Evolutionary conservation across 1,284 basidiomycete species (phyloP).

Genomic region (Tylopilus sp.): DNA sequence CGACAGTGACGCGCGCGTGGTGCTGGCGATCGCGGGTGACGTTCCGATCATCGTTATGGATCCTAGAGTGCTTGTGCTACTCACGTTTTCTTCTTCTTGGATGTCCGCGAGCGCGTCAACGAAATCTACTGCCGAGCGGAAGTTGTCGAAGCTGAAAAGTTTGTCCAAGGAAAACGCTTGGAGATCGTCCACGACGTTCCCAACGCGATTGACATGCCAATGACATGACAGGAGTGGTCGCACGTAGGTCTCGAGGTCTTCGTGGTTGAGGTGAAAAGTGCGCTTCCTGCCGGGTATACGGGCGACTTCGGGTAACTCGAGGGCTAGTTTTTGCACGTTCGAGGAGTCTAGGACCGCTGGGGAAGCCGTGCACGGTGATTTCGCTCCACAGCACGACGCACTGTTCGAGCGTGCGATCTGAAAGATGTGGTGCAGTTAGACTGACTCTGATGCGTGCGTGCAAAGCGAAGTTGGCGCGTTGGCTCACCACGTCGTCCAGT

Average conservation of each 20-base stretch:
- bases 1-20: slow-evolving; percentile 28
- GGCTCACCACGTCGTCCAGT: slow-evolving; percentile 25
- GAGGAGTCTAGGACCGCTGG: slow-evolving; percentile 14
- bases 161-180: slow-evolving; percentile 25
- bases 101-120: slow-evolving; percentile 27
- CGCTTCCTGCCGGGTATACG: slow-evolving; percentile 27
- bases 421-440: neutral
- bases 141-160: slow-evolving; percentile 28
- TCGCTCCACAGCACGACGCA: slow-evolving; percentile 4
- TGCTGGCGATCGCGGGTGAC: slow-evolving; percentile 16
- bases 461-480: neutral
- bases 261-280: slow-evolving; percentile 29
- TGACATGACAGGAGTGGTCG: slow-evolving; percentile 32
- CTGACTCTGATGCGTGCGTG: neutral
- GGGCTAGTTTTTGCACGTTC: slow-evolving; percentile 15
- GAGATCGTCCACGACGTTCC: slow-evolving; percentile 1
- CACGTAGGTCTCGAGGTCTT: slow-evolving; percentile 34
- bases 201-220: slow-evolving; percentile 32
- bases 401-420: slow-evolving; percentile 25
- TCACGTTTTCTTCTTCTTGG: slow-evolving; percentile 33
- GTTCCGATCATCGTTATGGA: neutral
- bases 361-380: neutral
- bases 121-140: slow-evolving; percentile 27
- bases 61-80: slow-evolving; percentile 8
- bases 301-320: slow-evolving; percentile 27